phyloP scores from a whole-genome alignment of 768 basidiomycete genomes.

The Amyloporia xantha region DNA sequence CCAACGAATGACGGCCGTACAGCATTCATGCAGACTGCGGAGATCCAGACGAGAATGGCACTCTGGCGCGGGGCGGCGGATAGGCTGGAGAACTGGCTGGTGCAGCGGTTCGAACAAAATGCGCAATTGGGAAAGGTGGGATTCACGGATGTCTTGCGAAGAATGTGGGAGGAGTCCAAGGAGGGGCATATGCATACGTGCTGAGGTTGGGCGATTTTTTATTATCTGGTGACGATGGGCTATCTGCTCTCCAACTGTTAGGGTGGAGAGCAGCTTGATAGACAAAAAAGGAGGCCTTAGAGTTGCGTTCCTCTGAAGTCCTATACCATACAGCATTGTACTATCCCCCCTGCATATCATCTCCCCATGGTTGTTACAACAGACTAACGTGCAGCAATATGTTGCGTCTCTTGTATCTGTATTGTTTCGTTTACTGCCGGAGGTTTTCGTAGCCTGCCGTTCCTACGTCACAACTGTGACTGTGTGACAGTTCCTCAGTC shows the following conservation, averaged over 20 bases:
- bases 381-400: too few species aligned
- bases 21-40: slow-evolving; percentile 82
- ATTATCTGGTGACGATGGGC: slow-evolving; percentile 5
- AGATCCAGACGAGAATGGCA: slow-evolving; percentile 77
- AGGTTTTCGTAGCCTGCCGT: too few species aligned
- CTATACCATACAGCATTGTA: slow-evolving; percentile 22
- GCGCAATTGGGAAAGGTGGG: slow-evolving; percentile 84
- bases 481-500: too few species aligned
- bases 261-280: slow-evolving; percentile 5
- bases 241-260: not conserved
- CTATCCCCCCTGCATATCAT: slow-evolving; percentile 7
- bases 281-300: slow-evolving; percentile 15
- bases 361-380: too few species aligned
- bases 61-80: slow-evolving; percentile 80
- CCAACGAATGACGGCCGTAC: slow-evolving; percentile 61
- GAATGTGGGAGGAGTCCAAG: slow-evolving; percentile 73
- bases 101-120: slow-evolving; percentile 87
- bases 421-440: too few species aligned
- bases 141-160: slow-evolving; percentile 82
- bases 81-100: slow-evolving; percentile 78
- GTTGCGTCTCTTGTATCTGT: too few species aligned
- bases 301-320: slow-evolving; percentile 1
- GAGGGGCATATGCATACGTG: slow-evolving; percentile 35
- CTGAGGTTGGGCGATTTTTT: slow-evolving; percentile 6
- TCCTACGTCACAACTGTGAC: too few species aligned